Percentiles rank a stretch among this genome's conserved stretches.
phyloP scores from a whole-genome alignment of 2,329 filamentous ascomycete species.

The Fusarium hainanense region DNA sequence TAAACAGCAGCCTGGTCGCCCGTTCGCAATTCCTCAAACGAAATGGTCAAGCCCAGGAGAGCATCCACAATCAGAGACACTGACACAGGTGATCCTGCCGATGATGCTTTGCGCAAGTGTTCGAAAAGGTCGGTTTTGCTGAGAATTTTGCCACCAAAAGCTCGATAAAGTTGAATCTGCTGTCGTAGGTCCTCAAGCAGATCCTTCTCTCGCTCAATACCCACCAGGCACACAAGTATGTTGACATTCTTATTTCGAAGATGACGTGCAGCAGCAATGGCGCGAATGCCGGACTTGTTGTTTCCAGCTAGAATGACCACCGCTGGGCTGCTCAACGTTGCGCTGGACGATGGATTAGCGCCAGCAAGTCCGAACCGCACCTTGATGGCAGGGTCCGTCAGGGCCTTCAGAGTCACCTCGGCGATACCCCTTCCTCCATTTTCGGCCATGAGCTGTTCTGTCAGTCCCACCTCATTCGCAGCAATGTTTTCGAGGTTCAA shows the following conservation, averaged over 20 bases:
- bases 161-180: conserved; percentile 85
- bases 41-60: conserved; percentile 84
- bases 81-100: conserved; percentile 58
- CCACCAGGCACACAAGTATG: conserved; percentile 84
- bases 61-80: conserved; percentile 90
- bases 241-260: conserved; percentile 85
- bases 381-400: conserved; percentile 71
- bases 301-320: conserved; percentile 92
- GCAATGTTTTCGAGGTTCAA: conserved; percentile 93
- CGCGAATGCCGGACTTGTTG: conserved; percentile 86
- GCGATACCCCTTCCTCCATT: conserved; percentile 91
- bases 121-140: conserved; percentile 71
- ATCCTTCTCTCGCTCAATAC: conserved; percentile 84
- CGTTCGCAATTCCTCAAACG: conserved; percentile 87
- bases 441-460: conserved; percentile 90
- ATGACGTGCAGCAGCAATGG: conserved; percentile 86
- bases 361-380: conserved; percentile 61
- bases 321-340: conserved; percentile 51
- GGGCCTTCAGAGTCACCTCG: conserved; percentile 78
- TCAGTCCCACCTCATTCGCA: conserved; percentile 85
- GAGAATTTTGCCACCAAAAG: conserved; percentile 80
- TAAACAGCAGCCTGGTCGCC: conserved; percentile 87
- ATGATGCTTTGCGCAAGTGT: conserved; percentile 62
- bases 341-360: conserved; percentile 49
- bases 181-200: conserved; percentile 82